Evolutionary conservation across 1,284 basidiomycete genomes (phyloP).

Genomic region (Puccinia polysora): DNA sequence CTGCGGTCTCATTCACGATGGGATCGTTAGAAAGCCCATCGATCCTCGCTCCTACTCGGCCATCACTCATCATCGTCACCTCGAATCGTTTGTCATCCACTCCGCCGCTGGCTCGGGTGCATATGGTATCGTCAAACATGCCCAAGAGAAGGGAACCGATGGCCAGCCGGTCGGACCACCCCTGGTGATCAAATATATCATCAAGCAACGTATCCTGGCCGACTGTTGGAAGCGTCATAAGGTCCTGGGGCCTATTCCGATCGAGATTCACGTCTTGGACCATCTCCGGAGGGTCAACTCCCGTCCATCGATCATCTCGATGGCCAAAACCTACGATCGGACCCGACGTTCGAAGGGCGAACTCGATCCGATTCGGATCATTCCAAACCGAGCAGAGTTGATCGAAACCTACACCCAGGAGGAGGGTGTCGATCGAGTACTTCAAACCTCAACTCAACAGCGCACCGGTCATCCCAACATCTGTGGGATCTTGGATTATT

Average conservation of each 20-base stretch:
- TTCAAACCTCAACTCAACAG: conserved; percentile 36
- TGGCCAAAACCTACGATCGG: conserved; percentile 27
- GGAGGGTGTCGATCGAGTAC: conserved; percentile 60
- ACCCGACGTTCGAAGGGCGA: conserved; percentile 73
- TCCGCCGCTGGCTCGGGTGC: conserved; percentile 86
- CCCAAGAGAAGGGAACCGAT: conserved; percentile 68
- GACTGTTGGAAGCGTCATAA: conserved; percentile 99
- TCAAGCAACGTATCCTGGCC: conserved; percentile 94
- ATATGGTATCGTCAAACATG: conserved; percentile 91
- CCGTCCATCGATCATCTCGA: conserved; percentile 68
- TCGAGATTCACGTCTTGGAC: conserved; percentile 96
- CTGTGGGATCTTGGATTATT: conserved; percentile 90
- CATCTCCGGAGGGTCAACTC: conserved; percentile 62
- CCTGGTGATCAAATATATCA: conserved; percentile 87
- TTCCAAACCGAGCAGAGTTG: conserved; percentile 45
- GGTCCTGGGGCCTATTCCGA: conserved; percentile 89
- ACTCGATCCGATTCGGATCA: conserved; percentile 50
- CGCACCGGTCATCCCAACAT: conserved; percentile 78
- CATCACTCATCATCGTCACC: conserved; percentile 59
- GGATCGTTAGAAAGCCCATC: conserved; percentile 31
- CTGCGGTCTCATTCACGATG: conserved; percentile 33
- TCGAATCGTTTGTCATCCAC: conserved; percentile 74
- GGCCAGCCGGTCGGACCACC: conserved; percentile 58
- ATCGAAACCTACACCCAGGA: conserved; percentile 59
- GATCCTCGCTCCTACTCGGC: conserved; percentile 42